A percentile compares a stretch with the other conserved stretches of the same genome.
These are phyloP conservation scores for Solanum raphanifolium DNA, from an alignment of 257 asterid species.

Conservation along the genomic window DNA sequence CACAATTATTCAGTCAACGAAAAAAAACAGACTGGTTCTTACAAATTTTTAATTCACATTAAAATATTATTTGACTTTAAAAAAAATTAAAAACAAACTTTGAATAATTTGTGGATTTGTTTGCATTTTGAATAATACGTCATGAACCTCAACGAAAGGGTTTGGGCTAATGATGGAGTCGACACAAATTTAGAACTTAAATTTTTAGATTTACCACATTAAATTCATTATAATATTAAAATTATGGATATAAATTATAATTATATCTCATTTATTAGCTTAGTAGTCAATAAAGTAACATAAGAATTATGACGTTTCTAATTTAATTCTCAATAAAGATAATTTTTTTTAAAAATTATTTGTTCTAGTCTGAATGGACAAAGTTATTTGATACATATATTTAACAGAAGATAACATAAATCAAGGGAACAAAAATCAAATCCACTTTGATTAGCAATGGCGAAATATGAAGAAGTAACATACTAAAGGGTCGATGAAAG, in stretches of 20 bases:
- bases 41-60: background rate
- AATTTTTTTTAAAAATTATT: too few relatives aligned
- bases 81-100: background rate
- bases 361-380: background rate
- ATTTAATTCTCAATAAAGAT: too few relatives aligned
- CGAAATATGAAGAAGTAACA: too few relatives aligned
- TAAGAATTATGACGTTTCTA: background rate
- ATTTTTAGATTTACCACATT: background rate
- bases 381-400: background rate
- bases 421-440: background rate
- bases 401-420: rapidly evolving
- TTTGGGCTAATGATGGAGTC: background rate
- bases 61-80: background rate
- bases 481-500: too few relatives aligned
- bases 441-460: rapidly evolving
- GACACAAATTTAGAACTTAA: background rate
- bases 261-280: too few relatives aligned
- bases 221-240: background rate
- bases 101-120: background rate
- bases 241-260: background rate
- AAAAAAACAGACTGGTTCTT: background rate
- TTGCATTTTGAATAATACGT: background rate
- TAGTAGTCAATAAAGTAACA: background rate
- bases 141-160: background rate
- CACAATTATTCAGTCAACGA: background rate